Evolutionary conservation across 2,329 filamentous ascomycete genomes (phyloP).

Genomic region (Pyricularia grisea): DNA sequence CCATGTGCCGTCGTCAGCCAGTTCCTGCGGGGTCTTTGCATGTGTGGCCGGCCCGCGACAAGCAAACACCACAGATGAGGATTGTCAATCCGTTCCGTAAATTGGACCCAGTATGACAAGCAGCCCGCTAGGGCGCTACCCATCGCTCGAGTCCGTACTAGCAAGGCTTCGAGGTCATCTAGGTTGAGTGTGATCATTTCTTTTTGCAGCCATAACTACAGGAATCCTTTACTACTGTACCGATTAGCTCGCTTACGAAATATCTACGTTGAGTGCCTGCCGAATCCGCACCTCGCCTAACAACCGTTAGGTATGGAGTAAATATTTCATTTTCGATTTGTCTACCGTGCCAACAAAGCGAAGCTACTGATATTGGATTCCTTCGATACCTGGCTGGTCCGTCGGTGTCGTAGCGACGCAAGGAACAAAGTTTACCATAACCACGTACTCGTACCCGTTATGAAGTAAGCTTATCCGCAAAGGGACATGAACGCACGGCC

Average conservation of each 20-base stretch:
- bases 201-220: neutral
- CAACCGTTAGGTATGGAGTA: no score
- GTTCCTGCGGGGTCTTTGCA: neutral
- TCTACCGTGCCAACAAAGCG: neutral
- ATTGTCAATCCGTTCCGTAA: neutral
- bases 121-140: neutral
- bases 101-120: neutral
- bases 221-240: neutral
- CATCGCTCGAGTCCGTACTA: neutral
- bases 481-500: neutral
- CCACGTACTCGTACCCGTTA: neutral
- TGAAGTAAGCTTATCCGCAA: neutral
- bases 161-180: neutral
- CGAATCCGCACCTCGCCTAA: neutral
- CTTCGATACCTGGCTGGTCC: neutral
- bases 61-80: neutral
- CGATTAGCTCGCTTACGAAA: neutral
- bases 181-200: neutral
- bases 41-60: neutral
- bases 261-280: neutral
- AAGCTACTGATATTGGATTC: neutral
- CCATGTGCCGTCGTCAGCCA: neutral
- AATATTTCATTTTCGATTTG: no score
- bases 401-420: neutral
- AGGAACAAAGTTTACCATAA: neutral